A percentile compares a stretch with the other conserved stretches of the same genome.
phyloP scores from a whole-genome alignment of 1,284 basidiomycete genomes.

The Paramarasmius palmivorus region DNA sequence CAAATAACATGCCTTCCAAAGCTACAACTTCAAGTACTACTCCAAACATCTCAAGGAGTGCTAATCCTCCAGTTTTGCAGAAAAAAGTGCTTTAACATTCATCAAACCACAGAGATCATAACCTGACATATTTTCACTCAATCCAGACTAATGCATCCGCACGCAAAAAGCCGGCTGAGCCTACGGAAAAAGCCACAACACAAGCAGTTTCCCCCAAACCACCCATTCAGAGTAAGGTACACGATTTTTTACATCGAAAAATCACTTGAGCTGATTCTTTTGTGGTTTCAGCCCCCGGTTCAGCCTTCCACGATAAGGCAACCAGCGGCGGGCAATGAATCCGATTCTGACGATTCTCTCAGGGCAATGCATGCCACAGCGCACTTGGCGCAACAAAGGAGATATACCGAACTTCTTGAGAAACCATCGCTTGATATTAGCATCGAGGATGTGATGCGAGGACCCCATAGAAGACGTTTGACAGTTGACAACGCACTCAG shows the following conservation, averaged over 20 bases:
- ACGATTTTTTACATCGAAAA: neutral
- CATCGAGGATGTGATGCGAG: constrained; percentile 10
- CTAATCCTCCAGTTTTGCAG: neutral
- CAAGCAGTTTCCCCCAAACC: too few relatives aligned
- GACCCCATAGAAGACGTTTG: constrained; percentile 6
- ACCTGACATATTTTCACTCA: too few relatives aligned
- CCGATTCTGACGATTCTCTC: constrained; percentile 2
- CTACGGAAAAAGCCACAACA: too few relatives aligned
- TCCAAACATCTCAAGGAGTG: neutral
- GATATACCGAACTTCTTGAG: neutral
- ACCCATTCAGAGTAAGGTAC: neutral
- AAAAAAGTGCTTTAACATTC: too few relatives aligned
- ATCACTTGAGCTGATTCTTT: neutral
- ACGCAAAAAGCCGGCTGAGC: too few relatives aligned
- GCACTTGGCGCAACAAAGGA: neutral
- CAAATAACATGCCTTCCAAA: neutral
- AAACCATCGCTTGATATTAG: neutral
- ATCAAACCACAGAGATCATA: too few relatives aligned
- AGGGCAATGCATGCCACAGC: neutral
- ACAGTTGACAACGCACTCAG: constrained; percentile 11
- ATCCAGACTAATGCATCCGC: too few relatives aligned
- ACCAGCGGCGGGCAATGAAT: neutral
- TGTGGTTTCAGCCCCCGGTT: neutral
- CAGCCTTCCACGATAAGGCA: neutral
- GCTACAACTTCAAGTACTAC: neutral